Base-by-base conservation (phyloP, 2,329 filamentous ascomycete genomes). In the Fusarium nurragi region DNA sequence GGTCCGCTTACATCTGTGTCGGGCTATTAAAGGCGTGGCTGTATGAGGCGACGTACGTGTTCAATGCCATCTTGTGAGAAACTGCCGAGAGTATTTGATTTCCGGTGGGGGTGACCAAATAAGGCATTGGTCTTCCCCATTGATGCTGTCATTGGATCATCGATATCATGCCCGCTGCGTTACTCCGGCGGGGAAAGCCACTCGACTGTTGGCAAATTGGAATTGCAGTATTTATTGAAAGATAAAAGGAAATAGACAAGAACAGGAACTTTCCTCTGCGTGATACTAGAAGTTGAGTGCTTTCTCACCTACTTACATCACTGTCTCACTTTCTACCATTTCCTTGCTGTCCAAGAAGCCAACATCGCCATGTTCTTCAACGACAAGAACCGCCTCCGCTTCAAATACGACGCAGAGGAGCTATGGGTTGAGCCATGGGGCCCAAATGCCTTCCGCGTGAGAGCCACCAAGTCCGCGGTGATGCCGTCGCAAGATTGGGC, bases 371-470 rank as follows among this genome's bases (percentile, higher is more conserved):
- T 59, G 55, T 59, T 59, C 26, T 59, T 59, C 6, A 21, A 59
- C 26, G 54, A 59, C 25, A 53, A 59, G 23, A 44, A 39, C 21
- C 56, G 54, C 6, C 54, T 59, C 22, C 38, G 45, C 26, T 59
- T 44, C 32, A 59, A 38, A 22, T 59, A 59, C 1, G 56, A 59
- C 23, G 56, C 54, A 2, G 56, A 59, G 22, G 45, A 59, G 22
- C 45, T 59, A 10, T 59, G 45, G 54, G 39, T 59, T 36, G 56
- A 59, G 4, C 54, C 56, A 34, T 59, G 56, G 56, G 56, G 56
- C 6, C 38, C 54, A 12, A 44, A 59, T 34, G 44, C 56, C 11
- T 34, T 59, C 11, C 56, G 56, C 4, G 54, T 59, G 30, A 59
- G 56, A 4, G 38, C 54, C 1, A 59, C 45, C 16, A 59, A 44